Conservation (phyloP, 2,329 filamentous ascomycete genomes). For the Penicillium brevicompactum region DNA sequence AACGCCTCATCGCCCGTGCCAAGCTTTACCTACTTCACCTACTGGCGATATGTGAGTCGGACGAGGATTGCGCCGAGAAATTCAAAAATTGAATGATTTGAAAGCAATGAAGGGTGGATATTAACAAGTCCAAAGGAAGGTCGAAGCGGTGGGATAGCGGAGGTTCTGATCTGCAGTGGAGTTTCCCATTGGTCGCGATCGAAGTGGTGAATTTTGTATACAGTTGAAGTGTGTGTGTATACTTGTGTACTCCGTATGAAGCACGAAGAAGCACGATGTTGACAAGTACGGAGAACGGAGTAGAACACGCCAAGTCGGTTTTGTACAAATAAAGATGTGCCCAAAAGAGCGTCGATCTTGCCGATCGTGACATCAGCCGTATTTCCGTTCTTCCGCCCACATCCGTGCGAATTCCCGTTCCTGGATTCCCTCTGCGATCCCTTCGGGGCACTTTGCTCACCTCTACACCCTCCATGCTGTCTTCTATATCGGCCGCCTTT, state of each 20-base stretch:
- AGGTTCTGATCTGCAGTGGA: not conserved
- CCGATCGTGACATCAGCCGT: constrained; percentile 9
- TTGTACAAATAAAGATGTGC: not conserved
- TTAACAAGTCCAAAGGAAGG: not conserved
- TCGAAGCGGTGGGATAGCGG: not conserved
- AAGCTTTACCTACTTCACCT: too few species aligned
- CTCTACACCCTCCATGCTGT: constrained; percentile 19
- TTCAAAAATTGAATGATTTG: not conserved
- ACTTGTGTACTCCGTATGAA: too few species aligned
- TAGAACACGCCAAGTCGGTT: too few species aligned
- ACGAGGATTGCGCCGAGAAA: not conserved
- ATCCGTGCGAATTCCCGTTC: constrained; percentile 3
- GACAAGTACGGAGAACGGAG: too few species aligned
- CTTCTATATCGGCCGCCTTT: constrained; percentile 20
- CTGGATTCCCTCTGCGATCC: not conserved
- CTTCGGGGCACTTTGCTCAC: not conserved
- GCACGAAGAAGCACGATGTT: too few species aligned
- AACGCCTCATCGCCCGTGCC: not conserved
- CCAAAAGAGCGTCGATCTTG: not conserved
- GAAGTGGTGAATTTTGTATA: too few species aligned
- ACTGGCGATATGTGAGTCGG: not conserved
- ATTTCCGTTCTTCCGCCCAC: constrained; percentile 5
- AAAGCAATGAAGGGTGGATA: not conserved
- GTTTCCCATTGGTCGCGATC: not conserved
- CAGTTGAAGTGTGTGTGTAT: too few species aligned